Percentiles rank a stretch among this genome's conserved stretches.
Conservation (phyloP, 2,329 filamentous ascomycete species). For the Alternaria sp. region DNA sequence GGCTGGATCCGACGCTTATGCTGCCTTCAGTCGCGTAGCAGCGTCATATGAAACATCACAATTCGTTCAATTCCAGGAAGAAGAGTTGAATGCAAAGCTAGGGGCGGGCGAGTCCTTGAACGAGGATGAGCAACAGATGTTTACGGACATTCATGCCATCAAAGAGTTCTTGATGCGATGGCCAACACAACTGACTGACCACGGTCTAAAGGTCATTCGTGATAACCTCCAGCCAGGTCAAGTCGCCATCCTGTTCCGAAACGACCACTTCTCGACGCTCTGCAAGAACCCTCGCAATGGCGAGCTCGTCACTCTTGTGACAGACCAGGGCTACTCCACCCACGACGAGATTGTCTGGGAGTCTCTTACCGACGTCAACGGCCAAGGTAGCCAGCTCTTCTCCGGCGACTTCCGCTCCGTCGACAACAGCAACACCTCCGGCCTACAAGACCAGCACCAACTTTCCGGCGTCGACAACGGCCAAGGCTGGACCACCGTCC, state of each 20-base stretch:
- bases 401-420: conserved; percentile 89
- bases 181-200: conserved; percentile 84
- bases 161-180: conserved; percentile 80
- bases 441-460: conserved; percentile 38
- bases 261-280: conserved; percentile 94
- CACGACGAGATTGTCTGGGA: conserved; percentile 98
- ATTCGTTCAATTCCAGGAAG: conserved; percentile 84
- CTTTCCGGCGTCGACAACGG: conserved; percentile 40
- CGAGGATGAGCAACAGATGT: conserved; percentile 75
- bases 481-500: conserved; percentile 65
- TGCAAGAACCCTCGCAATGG: conserved; percentile 84
- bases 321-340: conserved; percentile 85
- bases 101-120: conserved; percentile 65
- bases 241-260: conserved; percentile 91
- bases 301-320: conserved; percentile 83
- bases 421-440: conserved; percentile 58
- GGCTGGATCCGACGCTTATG: conserved; percentile 67
- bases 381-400: conserved; percentile 80
- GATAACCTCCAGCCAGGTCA: conserved; percentile 75
- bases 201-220: conserved; percentile 77
- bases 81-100: conserved; percentile 85
- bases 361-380: conserved; percentile 85
- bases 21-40: conserved; percentile 75
- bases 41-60: conserved; percentile 91
- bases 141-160: conserved; percentile 84